Base-by-base conservation (phyloP, 2,329 filamentous ascomycete genomes). In the Immersiporthe knoxdaviesiana region DNA sequence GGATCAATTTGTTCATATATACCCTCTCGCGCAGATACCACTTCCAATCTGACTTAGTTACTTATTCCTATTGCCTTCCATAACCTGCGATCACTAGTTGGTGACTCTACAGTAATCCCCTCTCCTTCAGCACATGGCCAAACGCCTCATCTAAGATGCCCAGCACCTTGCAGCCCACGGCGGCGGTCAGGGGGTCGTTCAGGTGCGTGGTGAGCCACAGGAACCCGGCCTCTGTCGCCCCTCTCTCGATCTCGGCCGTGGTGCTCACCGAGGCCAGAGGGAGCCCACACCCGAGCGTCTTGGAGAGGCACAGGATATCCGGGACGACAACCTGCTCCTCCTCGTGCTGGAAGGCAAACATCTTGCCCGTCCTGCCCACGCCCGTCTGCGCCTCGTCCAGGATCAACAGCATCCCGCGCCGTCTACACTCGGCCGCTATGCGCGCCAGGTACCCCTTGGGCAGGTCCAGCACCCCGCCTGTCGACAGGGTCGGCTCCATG, bases 301-400 rank as follows among this genome's bases (percentile, higher is more conserved):
- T 88, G 59, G 81, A 83, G 5, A 87, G 75, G 0, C 80, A 80
- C 11, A 87, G 77, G 47, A 88, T 85, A 72, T 89, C 76, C 24
- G 83, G 78, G 47, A 86, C 75, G 32, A 82, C 73, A 37, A 7
- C 50, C 44, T 10, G 21, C 44, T 18, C 83, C 66, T 84, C 83
- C 67, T 85, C 81, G 66, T 87, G 78, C 69, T 87, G 78, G 63
- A 89, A 85, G 0, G 87, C 88, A 64, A 90, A 88, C 81, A 90
- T 85, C 1, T 84, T 76, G 0, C 87, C 87, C 0, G 82, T 84
- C 0, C 87, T 80, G 0, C 87, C 86, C 2, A 89, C 79, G 0
- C 84, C 87, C 0, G 87, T 89, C 76, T 89, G 87, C 0, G 87
- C 87, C 74, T 89, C 87, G 71, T 89, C 87, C 21, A 88, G 76